phyloP scores from a whole-genome alignment of 225 moss, liverwort and hornwort genomes.

The Anthoceros angustus region DNA sequence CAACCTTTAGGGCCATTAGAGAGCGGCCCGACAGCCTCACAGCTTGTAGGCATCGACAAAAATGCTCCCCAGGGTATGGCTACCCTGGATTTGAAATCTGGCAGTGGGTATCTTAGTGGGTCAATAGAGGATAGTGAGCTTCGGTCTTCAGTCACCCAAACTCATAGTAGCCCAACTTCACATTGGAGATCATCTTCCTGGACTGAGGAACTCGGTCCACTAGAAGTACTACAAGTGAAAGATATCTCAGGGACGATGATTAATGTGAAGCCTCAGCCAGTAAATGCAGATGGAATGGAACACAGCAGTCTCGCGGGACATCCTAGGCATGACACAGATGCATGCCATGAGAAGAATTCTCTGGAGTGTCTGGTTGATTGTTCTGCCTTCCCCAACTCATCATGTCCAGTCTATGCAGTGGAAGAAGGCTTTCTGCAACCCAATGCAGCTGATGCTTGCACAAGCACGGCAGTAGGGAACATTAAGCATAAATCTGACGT shows the following conservation, averaged over 20 bases:
- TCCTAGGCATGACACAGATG: no score
- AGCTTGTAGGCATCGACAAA: slow-evolving; percentile 4
- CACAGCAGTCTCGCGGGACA: no score
- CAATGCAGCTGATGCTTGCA: no score
- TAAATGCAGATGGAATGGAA: slow-evolving; percentile 12
- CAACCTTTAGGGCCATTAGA: not conserved
- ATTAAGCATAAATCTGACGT: no score
- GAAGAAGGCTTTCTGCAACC: no score
- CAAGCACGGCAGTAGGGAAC: no score
- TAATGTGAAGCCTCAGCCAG: slow-evolving; percentile 28
- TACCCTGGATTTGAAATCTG: slow-evolving; percentile 7
- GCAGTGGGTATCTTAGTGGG: slow-evolving; percentile 23
- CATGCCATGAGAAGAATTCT: no score
- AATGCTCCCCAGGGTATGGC: not conserved
- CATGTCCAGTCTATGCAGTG: no score
- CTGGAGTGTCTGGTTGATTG: no score
- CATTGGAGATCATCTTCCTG: slow-evolving; percentile 26
- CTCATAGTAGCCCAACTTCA: slow-evolving; percentile 5
- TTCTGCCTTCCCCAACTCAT: no score
- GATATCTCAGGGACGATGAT: not conserved
- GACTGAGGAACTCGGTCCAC: slow-evolving; percentile 24
- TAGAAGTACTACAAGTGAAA: slow-evolving; percentile 14
- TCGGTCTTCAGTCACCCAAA: slow-evolving; percentile 7
- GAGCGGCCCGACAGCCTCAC: slow-evolving; percentile 2
- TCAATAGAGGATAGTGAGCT: slow-evolving; percentile 19